These are phyloP conservation scores for Parastagonospora nodorum DNA, from an alignment of 2,329 filamentous ascomycete genomes.

Conservation along the genomic window DNA sequence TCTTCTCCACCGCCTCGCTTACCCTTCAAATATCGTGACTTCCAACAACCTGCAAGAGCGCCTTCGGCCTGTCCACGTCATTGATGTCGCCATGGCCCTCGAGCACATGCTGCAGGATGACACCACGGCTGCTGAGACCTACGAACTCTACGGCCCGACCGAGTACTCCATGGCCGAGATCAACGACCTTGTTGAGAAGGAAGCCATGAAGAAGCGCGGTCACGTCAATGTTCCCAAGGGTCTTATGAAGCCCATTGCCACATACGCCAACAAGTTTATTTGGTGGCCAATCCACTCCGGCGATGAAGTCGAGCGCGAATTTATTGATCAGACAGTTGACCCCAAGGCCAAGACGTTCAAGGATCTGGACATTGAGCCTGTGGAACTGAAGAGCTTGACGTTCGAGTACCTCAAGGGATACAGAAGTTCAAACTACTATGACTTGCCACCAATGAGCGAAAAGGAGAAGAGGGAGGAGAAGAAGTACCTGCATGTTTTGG, in stretches of 20 bases:
- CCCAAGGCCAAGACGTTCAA: slow-evolving; percentile 91
- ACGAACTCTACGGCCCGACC: slow-evolving; percentile 90
- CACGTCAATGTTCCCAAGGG: slow-evolving; percentile 90
- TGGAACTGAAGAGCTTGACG: slow-evolving; percentile 82
- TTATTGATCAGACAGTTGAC: slow-evolving; percentile 91
- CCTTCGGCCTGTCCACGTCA: slow-evolving; percentile 88
- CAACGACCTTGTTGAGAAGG: slow-evolving; percentile 82
- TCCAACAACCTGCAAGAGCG: slow-evolving; percentile 92
- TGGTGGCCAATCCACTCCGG: slow-evolving; percentile 88
- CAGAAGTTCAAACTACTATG: slow-evolving; percentile 86
- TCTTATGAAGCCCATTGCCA: slow-evolving; percentile 75
- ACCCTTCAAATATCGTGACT: slow-evolving; percentile 80
- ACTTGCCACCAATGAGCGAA: slow-evolving; percentile 92
- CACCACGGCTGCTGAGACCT: slow-evolving; percentile 86
- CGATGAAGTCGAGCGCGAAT: slow-evolving; percentile 90
- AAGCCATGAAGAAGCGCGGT: slow-evolving; percentile 87
- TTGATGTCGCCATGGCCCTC: slow-evolving; percentile 87
- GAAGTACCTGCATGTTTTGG: slow-evolving; percentile 88
- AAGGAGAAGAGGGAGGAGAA: slow-evolving; percentile 92
- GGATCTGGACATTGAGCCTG: slow-evolving; percentile 87
- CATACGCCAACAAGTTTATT: slow-evolving; percentile 76
- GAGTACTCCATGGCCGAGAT: slow-evolving; percentile 91
- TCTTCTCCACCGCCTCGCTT: slow-evolving; percentile 83
- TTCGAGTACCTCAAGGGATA: slow-evolving; percentile 96
- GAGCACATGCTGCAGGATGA: slow-evolving; percentile 93